Conservation (phyloP, 169 alveolate genomes). For the Cryptosporidium ryanae region DNA sequence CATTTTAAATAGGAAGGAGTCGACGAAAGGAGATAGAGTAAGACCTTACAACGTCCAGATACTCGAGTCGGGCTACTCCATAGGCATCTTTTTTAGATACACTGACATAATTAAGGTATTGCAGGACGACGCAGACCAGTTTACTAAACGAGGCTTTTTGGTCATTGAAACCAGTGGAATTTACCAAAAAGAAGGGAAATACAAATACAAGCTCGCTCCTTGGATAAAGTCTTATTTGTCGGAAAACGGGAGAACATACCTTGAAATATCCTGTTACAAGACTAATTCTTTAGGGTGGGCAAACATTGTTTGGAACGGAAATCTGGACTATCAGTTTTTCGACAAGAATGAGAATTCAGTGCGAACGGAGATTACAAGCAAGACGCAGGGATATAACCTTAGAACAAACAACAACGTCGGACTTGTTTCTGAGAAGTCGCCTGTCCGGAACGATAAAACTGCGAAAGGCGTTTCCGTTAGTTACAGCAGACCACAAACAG, state of each 20-base stretch:
- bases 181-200: conserved; percentile 11
- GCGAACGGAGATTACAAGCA: too few relatives aligned
- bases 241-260: conserved; percentile 3
- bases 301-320: conserved; percentile 47
- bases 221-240: conserved; percentile 27
- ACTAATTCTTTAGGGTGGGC: conserved; percentile 69
- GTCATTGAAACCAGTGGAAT: conserved; percentile 33
- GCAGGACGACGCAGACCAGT: conserved; percentile 1
- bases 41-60: conserved; percentile 23
- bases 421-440: not conserved
- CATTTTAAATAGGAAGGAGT: conserved; percentile 11
- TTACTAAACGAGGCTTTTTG: conserved; percentile 43
- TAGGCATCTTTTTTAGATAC: conserved; percentile 22
- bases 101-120: conserved; percentile 18
- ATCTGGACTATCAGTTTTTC: not conserved
- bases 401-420: not conserved
- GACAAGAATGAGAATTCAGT: too few relatives aligned
- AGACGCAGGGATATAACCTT: not conserved
- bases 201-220: conserved; percentile 38
- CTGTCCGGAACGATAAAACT: too few relatives aligned
- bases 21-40: not conserved
- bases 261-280: conserved; percentile 24
- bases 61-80: conserved; percentile 45
- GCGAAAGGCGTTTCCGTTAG: too few relatives aligned
- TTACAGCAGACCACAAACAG: too few relatives aligned